These are phyloP conservation scores for Hirsutella minnesotensis DNA, from an alignment of 2,329 filamentous ascomycete species.

Conservation along the genomic window DNA sequence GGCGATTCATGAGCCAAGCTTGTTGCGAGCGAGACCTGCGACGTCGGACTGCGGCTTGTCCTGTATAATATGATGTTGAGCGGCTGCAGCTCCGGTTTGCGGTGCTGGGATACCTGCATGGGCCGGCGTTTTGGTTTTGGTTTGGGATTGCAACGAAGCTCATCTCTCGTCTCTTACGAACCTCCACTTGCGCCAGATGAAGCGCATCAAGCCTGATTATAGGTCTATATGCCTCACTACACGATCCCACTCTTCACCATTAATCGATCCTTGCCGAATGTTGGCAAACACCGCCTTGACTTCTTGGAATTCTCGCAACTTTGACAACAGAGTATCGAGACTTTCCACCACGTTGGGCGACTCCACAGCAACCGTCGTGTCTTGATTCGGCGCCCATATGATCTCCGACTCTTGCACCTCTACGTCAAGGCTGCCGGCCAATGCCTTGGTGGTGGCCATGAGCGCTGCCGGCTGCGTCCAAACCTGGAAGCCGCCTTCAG, in stretches of 20 bases:
- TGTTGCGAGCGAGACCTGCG: background rate
- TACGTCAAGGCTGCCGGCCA: conserved; percentile 53
- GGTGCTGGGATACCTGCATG: conserved; percentile 1
- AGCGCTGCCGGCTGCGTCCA: conserved; percentile 24
- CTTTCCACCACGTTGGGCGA: conserved; percentile 40
- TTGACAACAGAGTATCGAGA: conserved; percentile 47
- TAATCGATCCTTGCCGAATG: conserved; percentile 34
- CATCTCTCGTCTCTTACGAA: background rate
- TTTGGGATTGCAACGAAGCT: background rate
- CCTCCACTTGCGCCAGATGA: background rate
- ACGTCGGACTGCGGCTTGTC: background rate
- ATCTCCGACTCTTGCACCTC: conserved; percentile 67
- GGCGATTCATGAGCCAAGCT: no score
- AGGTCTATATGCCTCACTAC: conserved; percentile 42
- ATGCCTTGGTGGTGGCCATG: conserved; percentile 23
- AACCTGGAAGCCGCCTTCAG: conserved; percentile 58
- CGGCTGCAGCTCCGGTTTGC: background rate
- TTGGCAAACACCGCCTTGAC: conserved; percentile 77
- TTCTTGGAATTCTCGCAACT: conserved; percentile 54
- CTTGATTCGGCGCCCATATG: conserved; percentile 72
- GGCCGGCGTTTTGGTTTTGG: conserved; percentile 3
- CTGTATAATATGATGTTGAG: background rate
- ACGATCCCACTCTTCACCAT: conserved; percentile 41
- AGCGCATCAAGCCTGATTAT: conserved; percentile 12
- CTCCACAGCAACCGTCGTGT: conserved; percentile 57